phyloP scores from a whole-genome alignment of 495 filamentous ascomycete genomes.

The Xylaria castorea region DNA sequence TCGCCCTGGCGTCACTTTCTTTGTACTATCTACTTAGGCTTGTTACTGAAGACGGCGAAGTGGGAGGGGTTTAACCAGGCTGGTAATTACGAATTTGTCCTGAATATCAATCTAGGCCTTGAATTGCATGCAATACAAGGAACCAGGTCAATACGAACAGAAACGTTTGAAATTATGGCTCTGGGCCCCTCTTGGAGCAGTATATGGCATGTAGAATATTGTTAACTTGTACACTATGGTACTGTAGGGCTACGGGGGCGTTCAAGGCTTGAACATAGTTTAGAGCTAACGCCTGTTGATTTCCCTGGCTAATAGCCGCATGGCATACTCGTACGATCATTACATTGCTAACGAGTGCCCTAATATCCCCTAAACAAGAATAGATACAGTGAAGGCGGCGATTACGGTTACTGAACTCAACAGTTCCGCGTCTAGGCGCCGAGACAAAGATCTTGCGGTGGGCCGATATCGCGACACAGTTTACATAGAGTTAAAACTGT shows the following conservation, averaged over 20 bases:
- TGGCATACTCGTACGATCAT: slow-evolving; percentile 23
- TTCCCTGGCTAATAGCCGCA: slow-evolving; percentile 6
- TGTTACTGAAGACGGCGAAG: slow-evolving; percentile 20
- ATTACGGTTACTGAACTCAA: background rate
- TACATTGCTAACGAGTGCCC: background rate
- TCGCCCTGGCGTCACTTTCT: slow-evolving; percentile 9
- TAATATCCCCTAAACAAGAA: background rate
- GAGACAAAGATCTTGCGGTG: background rate
- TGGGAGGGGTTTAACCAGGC: slow-evolving; percentile 11
- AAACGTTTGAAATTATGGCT: slow-evolving; percentile 19
- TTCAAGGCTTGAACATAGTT: background rate
- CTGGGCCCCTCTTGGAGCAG: slow-evolving; percentile 15
- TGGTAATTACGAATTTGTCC: background rate
- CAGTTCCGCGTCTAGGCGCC: background rate
- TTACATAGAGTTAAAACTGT: background rate
- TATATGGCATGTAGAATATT: background rate
- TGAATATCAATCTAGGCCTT: slow-evolving; percentile 5
- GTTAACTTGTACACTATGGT: slow-evolving; percentile 1
- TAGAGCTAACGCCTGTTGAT: background rate
- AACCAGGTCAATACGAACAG: background rate
- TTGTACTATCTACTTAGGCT: slow-evolving; percentile 3
- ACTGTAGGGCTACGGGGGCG: slow-evolving; percentile 1
- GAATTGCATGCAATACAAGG: background rate
- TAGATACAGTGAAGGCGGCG: background rate
- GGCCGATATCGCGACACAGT: slow-evolving; percentile 25